Conservation (phyloP, 352 stramenopile genomes). For the Phytopythium chamaehyphon region DNA sequence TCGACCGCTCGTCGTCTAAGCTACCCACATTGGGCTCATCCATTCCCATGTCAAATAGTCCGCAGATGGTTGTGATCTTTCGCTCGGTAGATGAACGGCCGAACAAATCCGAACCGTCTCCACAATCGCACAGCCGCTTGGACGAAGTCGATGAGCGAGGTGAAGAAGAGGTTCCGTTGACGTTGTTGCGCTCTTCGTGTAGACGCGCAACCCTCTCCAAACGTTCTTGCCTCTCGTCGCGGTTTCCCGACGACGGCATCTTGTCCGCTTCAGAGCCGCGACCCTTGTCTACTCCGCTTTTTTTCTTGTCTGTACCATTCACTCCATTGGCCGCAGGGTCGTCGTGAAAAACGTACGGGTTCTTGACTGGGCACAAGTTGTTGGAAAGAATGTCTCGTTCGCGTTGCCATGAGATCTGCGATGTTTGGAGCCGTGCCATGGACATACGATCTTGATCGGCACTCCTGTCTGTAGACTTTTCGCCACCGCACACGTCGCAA, state of each 20-base stretch:
- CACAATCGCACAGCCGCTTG: slow-evolving; percentile 12
- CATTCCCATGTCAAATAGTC: slow-evolving; percentile 76
- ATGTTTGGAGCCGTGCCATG: slow-evolving; percentile 34
- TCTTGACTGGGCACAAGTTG: slow-evolving; percentile 62
- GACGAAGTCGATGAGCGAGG: neutral
- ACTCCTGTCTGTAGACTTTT: slow-evolving; percentile 34
- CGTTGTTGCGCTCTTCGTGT: slow-evolving; percentile 68
- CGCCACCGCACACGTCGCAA: slow-evolving; percentile 57
- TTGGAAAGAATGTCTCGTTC: slow-evolving; percentile 63
- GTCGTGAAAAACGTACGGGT: slow-evolving; percentile 76
- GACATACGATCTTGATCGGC: slow-evolving; percentile 8
- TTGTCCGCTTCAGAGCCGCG: slow-evolving; percentile 50
- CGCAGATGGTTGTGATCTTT: slow-evolving; percentile 46
- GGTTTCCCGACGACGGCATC: slow-evolving; percentile 61
- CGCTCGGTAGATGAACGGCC: slow-evolving; percentile 9
- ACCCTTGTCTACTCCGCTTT: slow-evolving; percentile 24
- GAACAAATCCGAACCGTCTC: neutral
- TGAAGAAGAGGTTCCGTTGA: slow-evolving; percentile 9
- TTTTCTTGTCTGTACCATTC: slow-evolving; percentile 41
- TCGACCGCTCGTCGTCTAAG: slow-evolving; percentile 70
- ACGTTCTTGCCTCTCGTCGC: slow-evolving; percentile 64
- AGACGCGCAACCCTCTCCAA: slow-evolving; percentile 58
- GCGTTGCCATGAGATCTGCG: slow-evolving; percentile 55
- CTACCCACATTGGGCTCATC: slow-evolving; percentile 70
- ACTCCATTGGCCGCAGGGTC: slow-evolving; percentile 16